Evolutionary conservation across 1,284 basidiomycete species (phyloP), one percentile per base, ranked within the genome.

Genomic region (Sanghuangporus weigelae): DNA sequence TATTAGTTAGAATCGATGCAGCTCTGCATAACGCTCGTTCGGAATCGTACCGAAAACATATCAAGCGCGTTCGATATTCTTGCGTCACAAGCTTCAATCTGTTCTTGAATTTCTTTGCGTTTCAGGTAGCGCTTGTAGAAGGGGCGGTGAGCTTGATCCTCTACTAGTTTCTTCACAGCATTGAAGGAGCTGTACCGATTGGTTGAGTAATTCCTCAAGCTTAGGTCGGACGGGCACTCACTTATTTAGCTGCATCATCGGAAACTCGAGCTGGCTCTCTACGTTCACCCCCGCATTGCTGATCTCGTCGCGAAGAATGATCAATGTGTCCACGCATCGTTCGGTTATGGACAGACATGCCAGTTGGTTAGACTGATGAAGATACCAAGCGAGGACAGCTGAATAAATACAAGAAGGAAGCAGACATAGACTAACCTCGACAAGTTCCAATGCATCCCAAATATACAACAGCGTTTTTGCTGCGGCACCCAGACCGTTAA

Each of bases 51-150:
- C 35, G 80, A 77, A 68, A 89, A 87, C 72, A 82, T 74, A 2
- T 73, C 73, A 26, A 88, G 70, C 0, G 84, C 82, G 59, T 89
- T 84, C 1, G 74, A 75, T 7, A 89, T 76, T 6, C 73, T 74
- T 1, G 75, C 76, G 67, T 86, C 79, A 64, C 86, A 90, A 0
- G 73, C 76, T 6, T 71, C 67, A 39, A 90, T 82, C 58, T 81
- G 81, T 26, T 77, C 75, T 23, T 79, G 73, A 50, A 90, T 87
- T 68, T 93, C 88, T 42, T 89, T 86, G 44, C 89, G 81, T 71
- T 86, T 86, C 57, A 92, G 79, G 71, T 92, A 93, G 1, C 89
- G 81, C 74, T 90, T 91, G 66, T 93, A 73, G 75, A 92, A 93
- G 0, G 89, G 87, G 1, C 88, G 76, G 55, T 81, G 79, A 8